A percentile compares a stretch with the other conserved stretches of the same genome.
Evolutionary conservation across 352 stramenopile species (phyloP).

Genomic region (Phytophthora foliorum): DNA sequence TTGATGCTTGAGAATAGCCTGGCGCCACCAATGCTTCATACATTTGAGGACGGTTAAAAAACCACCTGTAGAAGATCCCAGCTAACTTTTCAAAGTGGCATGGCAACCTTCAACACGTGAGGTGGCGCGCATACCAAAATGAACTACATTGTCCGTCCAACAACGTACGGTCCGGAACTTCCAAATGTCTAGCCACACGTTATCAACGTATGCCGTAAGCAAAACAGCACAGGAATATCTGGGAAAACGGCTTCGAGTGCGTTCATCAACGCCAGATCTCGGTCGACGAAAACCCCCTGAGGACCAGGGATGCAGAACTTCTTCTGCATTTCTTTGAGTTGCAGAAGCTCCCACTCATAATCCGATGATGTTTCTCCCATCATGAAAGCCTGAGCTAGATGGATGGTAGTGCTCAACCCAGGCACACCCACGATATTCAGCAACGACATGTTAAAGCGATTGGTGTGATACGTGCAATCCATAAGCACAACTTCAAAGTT

Average conservation of each 20-base stretch:
- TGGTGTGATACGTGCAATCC: constrained; percentile 40
- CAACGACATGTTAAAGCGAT: constrained; percentile 31
- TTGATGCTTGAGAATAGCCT: background rate
- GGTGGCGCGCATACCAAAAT: constrained; percentile 29
- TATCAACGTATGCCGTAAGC: constrained; percentile 24
- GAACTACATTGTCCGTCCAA: constrained; percentile 16
- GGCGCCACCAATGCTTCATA: constrained; percentile 27
- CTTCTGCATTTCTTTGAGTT: background rate
- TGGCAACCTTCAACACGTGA: constrained; percentile 36
- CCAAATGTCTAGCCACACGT: constrained; percentile 30
- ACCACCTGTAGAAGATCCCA: constrained; percentile 7
- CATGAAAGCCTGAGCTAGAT: constrained; percentile 29
- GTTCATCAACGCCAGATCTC: constrained; percentile 11
- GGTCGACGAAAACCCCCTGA: constrained; percentile 10
- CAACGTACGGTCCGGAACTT: constrained; percentile 28
- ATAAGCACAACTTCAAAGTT: constrained; percentile 31
- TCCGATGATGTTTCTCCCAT: background rate
- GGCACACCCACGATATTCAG: constrained; percentile 31
- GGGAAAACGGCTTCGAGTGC: constrained; percentile 2
- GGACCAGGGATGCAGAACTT: background rate
- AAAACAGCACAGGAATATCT: constrained; percentile 5
- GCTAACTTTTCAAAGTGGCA: constrained; percentile 15
- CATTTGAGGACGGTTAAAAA: constrained; percentile 11
- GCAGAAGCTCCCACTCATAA: constrained; percentile 2
- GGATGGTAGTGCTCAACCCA: constrained; percentile 36